A percentile compares a stretch with the other conserved stretches of the same genome.
phyloP scores from a whole-genome alignment of 176 grass and related monocot genomes.

The Ananas comosus region DNA sequence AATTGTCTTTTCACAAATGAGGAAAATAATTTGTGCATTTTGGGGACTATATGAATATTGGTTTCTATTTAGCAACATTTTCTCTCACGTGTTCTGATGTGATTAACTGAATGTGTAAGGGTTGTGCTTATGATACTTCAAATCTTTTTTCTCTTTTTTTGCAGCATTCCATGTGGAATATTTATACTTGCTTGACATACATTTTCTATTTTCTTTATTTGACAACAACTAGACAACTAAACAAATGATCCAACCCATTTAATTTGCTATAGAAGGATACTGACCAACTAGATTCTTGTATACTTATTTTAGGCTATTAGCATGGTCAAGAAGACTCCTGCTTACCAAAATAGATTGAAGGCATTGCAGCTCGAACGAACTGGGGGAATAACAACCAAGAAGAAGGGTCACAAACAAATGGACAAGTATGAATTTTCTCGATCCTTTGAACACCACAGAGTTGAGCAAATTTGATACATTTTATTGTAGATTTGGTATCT shows the following conservation, averaged over 20 bases:
- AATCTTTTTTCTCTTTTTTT: too few relatives aligned
- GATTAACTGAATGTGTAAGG: too few relatives aligned
- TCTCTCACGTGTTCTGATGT: too few relatives aligned
- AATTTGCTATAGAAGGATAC: background rate
- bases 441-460: background rate
- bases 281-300: conserved; percentile 7
- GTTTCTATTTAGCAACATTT: too few relatives aligned
- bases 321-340: conserved; percentile 92
- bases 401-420: conserved; percentile 74
- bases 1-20: too few relatives aligned
- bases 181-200: too few relatives aligned
- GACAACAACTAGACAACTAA: too few relatives aligned
- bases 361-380: conserved; percentile 83
- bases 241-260: background rate
- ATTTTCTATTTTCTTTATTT: too few relatives aligned
- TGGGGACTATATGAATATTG: too few relatives aligned
- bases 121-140: too few relatives aligned
- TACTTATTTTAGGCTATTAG: conserved; percentile 53
- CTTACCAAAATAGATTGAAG: conserved; percentile 95
- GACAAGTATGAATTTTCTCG: conserved; percentile 56
- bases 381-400: conserved; percentile 74
- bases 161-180: too few relatives aligned
- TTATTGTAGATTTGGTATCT: background rate
- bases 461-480: background rate
- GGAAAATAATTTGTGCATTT: too few relatives aligned